Evolutionary conservation across 306 rosid species (phyloP), one percentile per base, ranked within the genome.

Genomic region (Lupinus albus): DNA sequence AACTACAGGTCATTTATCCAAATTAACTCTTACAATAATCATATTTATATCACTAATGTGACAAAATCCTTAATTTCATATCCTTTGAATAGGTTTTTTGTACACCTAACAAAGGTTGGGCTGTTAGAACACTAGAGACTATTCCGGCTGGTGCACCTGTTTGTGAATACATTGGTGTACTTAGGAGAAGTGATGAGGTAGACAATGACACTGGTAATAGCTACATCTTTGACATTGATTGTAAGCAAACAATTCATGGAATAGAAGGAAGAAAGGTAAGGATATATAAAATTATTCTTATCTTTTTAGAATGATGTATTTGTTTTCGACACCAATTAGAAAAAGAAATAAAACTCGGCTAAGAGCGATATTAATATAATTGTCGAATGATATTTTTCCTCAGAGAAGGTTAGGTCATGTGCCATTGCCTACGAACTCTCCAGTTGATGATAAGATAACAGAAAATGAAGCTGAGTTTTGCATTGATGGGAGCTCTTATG

Each of bases 71-170:
- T 13, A 36, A 59, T 1, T 13, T 16, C 21, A 20, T 72, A 12
- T 72, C 8, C 45, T 39, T 14, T 58, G 18, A 6, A 12, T 3
- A 72, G 70, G 77, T 72, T 62, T 72, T 14, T 51, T 62, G 77
- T 11, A 72, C 77, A 0, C 7, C 33, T 16, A 61, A 42, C 0
- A 73, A 73, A 63, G 78, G 71, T 2, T 73, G 71, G 58, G n/a
- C n/a, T n/a, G n/a, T n/a, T n/a, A n/a, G n/a, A n/a, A n/a, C n/a
- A n/a, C n/a, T n/a, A n/a, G n/a, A n/a, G n/a, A n/a, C n/a, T n/a
- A n/a, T n/a, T n/a, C n/a, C n/a, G n/a, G n/a, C n/a, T n/a, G n/a
- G n/a, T n/a, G n/a, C n/a, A n/a, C n/a, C n/a, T n/a, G n/a, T n/a
- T n/a, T n/a, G n/a, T n/a, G 71, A 73, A 17, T 42, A 42, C 32